These are phyloP conservation scores for Fistulifera pelliculosa DNA, from an alignment of 108 stramenopile genomes.

Conservation along the genomic window DNA sequence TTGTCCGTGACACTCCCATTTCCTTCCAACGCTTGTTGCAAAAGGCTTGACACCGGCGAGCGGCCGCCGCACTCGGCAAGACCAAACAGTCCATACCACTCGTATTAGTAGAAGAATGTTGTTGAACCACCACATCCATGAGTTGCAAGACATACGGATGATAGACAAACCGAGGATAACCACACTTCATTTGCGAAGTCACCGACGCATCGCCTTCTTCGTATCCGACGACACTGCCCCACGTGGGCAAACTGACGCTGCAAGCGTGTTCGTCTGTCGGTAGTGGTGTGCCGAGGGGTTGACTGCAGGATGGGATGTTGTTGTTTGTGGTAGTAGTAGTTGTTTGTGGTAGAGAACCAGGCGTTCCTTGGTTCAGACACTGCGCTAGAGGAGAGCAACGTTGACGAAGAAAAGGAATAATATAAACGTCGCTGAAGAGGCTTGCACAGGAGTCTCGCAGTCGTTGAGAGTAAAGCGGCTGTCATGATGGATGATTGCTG, in stretches of 20 bases:
- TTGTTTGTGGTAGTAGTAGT: too few relatives aligned
- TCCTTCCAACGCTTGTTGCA: constrained; percentile 33
- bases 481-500: too few relatives aligned
- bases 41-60: constrained; percentile 42
- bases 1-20: constrained; percentile 2
- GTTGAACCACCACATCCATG: constrained; percentile 21
- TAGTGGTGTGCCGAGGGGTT: constrained; percentile 34
- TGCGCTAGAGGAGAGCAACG: too few relatives aligned
- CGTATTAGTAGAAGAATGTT: constrained; percentile 12
- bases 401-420: too few relatives aligned
- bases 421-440: too few relatives aligned
- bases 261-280: constrained; percentile 53
- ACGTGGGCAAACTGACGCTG: constrained; percentile 45
- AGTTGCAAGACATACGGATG: constrained; percentile 55
- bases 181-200: constrained; percentile 43
- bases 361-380: too few relatives aligned
- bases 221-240: constrained; percentile 51
- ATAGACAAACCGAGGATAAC: constrained; percentile 69
- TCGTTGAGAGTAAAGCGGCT: too few relatives aligned
- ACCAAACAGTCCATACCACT: constrained; percentile 43
- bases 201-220: constrained; percentile 59
- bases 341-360: too few relatives aligned
- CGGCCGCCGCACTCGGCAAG: constrained; percentile 36
- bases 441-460: too few relatives aligned
- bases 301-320: too few relatives aligned